Base-by-base conservation (phyloP, 2,329 filamentous ascomycete genomes). In the Claviceps digitariae region DNA sequence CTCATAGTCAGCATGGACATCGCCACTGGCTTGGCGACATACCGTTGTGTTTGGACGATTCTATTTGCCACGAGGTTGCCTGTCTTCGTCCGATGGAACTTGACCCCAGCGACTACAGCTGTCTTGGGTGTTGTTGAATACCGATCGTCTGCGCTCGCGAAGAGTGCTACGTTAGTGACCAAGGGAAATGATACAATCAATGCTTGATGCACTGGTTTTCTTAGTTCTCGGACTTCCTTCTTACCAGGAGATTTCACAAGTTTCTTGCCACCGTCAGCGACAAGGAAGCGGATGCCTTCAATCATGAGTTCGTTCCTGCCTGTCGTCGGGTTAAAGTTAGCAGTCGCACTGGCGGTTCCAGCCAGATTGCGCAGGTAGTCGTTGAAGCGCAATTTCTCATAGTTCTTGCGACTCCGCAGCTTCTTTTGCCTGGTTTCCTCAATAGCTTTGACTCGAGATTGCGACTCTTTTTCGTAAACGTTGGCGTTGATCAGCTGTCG, bases 41-140 rank as follows among this genome's bases (percentile, higher is more conserved):
- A 91, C 87, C 81, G 83, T 67, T 87, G 85, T 57, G 83, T 82
- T 65, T 84, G 83, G 55, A 91, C 78, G 53, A 89, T 76, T 57
- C 86, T 83, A 62, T 86, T 78, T 53, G 88, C 84, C 63, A 90
- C 85, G 27, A 95, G 78, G 61, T 95, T 95, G 57, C 90, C 90
- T 60, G 84, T 86, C 66, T 91, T 94, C 68, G 87, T 95, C 59
- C 90, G 81, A 62, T 88, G 78, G 65, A 95, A 95, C 58, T 79
- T 82, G 61, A 95, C 86, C 44, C 88, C 87, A 51, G 85, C 87
- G 56, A 95, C 73, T 6, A 74, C 71, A 43, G 84, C 77, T 57
- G 76, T 79, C 68, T 90, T 93, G 0, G 90, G 90, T 2, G 89
- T 81, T 52, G 79, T 75, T 40, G 77, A 73, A 62, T 82, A 80